Evolutionary conservation across 2,329 filamentous ascomycete species (phyloP).

Genomic region (Chaetomium olivaceum): DNA sequence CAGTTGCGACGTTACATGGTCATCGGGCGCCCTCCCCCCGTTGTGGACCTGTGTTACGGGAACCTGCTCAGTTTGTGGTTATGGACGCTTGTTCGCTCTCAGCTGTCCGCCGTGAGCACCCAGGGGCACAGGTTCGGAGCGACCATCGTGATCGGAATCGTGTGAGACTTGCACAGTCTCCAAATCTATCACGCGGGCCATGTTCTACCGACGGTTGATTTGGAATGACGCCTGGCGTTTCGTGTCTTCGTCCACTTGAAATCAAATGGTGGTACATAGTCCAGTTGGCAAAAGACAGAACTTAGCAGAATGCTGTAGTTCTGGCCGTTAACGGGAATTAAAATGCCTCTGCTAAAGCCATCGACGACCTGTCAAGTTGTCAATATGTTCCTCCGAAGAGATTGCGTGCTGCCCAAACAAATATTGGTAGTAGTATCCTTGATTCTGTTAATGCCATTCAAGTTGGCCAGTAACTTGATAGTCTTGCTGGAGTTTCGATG

Average conservation of each 20-base stretch:
- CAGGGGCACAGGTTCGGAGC: neutral
- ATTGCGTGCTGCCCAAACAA: no score
- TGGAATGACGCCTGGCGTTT: neutral
- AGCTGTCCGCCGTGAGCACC: neutral
- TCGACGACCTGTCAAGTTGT: no score
- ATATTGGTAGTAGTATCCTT: no score
- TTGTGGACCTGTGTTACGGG: neutral
- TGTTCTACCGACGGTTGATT: neutral
- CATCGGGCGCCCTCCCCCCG: no score
- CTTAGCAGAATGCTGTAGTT: no score
- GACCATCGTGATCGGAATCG: neutral
- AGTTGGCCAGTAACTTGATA: neutral
- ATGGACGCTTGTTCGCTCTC: neutral
- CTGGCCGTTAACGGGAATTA: no score
- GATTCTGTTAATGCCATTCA: no score
- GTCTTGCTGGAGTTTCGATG: neutral
- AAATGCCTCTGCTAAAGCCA: no score
- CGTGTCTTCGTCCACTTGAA: no score
- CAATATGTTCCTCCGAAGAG: no score
- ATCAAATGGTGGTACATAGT: neutral
- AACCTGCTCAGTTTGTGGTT: neutral
- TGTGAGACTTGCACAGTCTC: neutral
- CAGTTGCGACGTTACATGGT: neutral
- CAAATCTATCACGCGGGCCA: neutral
- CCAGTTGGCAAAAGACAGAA: no score